Evolutionary conservation across 768 basidiomycete genomes (phyloP).

Genomic region (Tulasnella sp.): DNA sequence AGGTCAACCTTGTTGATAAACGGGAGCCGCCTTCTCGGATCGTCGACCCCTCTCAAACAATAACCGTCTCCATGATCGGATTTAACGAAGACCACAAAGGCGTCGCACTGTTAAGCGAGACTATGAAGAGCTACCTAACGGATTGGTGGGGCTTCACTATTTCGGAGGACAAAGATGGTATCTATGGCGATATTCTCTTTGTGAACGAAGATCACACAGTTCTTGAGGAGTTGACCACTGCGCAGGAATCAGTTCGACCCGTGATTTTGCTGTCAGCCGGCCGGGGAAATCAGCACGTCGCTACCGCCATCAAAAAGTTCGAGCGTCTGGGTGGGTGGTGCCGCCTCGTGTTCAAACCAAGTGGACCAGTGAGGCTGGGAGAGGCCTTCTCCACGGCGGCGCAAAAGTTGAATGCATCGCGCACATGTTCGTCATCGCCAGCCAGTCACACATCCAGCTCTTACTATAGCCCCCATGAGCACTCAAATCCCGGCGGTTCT

Average conservation of each 20-base stretch:
- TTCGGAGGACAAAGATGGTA: slow-evolving; percentile 29
- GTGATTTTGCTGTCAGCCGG: slow-evolving; percentile 66
- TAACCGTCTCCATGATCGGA: slow-evolving; percentile 53
- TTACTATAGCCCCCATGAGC: background rate
- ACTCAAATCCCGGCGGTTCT: too few species aligned
- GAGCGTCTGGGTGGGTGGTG: slow-evolving; percentile 79
- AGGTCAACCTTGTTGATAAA: slow-evolving; percentile 44
- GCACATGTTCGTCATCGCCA: slow-evolving; percentile 5
- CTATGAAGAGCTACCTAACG: slow-evolving; percentile 53
- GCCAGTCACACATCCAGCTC: background rate
- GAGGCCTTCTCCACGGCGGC: slow-evolving; percentile 48
- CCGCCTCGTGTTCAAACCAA: slow-evolving; percentile 78
- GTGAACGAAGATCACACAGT: slow-evolving; percentile 64
- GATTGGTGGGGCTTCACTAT: slow-evolving; percentile 66
- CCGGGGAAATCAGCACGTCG: slow-evolving; percentile 52
- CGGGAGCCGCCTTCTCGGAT: slow-evolving; percentile 37
- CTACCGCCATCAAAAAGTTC: slow-evolving; percentile 55
- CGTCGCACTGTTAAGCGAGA: slow-evolving; percentile 47
- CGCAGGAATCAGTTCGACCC: slow-evolving; percentile 46
- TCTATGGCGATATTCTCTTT: slow-evolving; percentile 60
- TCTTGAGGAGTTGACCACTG: slow-evolving; percentile 45
- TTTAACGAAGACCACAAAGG: slow-evolving; percentile 60
- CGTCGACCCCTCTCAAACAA: slow-evolving; percentile 32
- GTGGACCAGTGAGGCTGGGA: slow-evolving; percentile 66
- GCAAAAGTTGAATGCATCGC: slow-evolving; percentile 28